Base-by-base conservation (phyloP, 805 yeast genomes). In the Hanseniaspora vineae region DNA sequence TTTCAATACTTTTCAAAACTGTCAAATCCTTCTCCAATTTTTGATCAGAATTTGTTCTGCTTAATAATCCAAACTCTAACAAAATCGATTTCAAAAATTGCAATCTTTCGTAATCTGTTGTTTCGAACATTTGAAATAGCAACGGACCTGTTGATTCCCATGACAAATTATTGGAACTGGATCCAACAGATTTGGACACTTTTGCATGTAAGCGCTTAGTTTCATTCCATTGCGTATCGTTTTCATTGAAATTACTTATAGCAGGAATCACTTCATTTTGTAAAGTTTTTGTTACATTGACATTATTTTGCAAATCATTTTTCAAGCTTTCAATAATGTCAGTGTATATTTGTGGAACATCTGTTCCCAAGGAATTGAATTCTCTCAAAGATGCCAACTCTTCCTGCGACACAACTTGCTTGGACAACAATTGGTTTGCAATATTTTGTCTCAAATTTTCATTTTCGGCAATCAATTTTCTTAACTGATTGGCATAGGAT, bases 121-220 rank as follows among this genome's bases (percentile, higher is more conserved):
- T 71, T 58, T 86, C 92, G 60, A 87, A 81, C 53, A 77, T 77
- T 54, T 80, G 81, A 58, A 84, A 82, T 42, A 83, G 77, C 48
- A 73, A 77, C 2, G 95, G 90, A 2, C 92, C 90, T 60, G 80
- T 79, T 47, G 76, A 68, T 52, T 79, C 80, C 96, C 96, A 87
- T 46, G 67, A 67, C 15, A 66, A 61, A 49, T 69, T 76, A 49
- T 66, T 63, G 17, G 54, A 56, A 44, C 65, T 23, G 29, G 29
- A 5, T 23, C 29, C 65, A 8, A 76, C 76, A 35, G 73, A 62
- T 59, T 73, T 66, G 62, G 65, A 56, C 48, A 74, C 55, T 44
- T 66, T 69, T 1, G 71, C 60, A 49, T 71, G 73, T 46, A 73
- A 55, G 20, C 52, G 66, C 58, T 77, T 67, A 57, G 76, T 73